phyloP scores from a whole-genome alignment of 192 early-diverging fungal species.

The Backusella liffmaniae region DNA sequence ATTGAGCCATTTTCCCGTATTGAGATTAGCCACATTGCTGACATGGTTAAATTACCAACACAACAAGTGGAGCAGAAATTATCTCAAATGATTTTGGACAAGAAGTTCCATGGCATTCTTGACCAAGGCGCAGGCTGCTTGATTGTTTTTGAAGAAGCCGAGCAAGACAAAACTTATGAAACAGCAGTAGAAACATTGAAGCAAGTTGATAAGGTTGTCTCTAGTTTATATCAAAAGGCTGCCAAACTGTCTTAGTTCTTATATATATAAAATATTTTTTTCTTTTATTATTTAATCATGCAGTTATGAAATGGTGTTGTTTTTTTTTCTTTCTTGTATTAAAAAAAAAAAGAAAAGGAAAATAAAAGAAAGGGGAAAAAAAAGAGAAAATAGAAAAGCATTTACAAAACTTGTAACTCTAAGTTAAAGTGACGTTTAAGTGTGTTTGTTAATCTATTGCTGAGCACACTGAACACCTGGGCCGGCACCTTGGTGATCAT shows the following conservation, averaged over 20 bases:
- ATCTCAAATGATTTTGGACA: conserved; percentile 99
- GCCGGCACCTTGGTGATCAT: conserved; percentile 24
- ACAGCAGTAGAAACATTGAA: conserved; percentile 94
- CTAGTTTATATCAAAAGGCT: conserved; percentile 89
- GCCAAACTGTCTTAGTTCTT: conserved; percentile 13
- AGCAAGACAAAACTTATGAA: conserved; percentile 91
- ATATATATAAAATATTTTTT: neutral
- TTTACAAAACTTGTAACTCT: conserved; percentile 1
- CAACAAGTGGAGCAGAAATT: conserved; percentile 94
- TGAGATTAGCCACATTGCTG: conserved; percentile 93
- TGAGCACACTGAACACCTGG: conserved; percentile 39
- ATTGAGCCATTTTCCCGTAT: conserved; percentile 99
- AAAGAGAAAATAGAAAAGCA: neutral
- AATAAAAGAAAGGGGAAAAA: neutral
- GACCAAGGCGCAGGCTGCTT: conserved; percentile 97
- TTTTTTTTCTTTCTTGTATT: neutral
- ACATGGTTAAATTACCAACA: conserved; percentile 89
- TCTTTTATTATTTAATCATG: neutral
- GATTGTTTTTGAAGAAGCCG: conserved; percentile 90
- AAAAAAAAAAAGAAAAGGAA: neutral
- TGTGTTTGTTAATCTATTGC: conserved; percentile 20
- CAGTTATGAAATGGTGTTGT: conserved; percentile 2
- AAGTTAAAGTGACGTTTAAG: conserved; percentile 2
- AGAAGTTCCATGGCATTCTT: conserved; percentile 91
- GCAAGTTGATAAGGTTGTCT: conserved; percentile 93